Percentiles rank a stretch among this genome's conserved stretches.
phyloP scores from a whole-genome alignment of 2,329 filamentous ascomycete species.

The Aspergillus transmontanensis region DNA sequence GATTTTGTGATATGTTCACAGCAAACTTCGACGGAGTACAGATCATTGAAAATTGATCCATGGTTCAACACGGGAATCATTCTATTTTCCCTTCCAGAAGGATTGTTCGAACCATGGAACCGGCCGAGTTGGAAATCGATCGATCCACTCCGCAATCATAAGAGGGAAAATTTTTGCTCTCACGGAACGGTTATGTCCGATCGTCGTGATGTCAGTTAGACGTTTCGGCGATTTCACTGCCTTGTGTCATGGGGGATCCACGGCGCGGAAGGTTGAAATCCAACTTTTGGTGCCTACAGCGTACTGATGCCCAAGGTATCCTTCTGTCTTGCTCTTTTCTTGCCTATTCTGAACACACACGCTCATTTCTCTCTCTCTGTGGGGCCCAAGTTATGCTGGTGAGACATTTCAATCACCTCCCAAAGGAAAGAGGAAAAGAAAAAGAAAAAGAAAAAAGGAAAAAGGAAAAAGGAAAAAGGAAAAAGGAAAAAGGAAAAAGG shows the following conservation, averaged over 20 bases:
- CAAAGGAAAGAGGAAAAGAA: neutral
- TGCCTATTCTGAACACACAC: neutral
- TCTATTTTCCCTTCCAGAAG: constrained; percentile 16
- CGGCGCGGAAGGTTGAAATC: neutral
- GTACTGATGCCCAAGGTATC: neutral
- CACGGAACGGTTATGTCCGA: constrained; percentile 6
- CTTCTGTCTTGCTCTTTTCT: neutral
- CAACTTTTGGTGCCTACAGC: constrained; percentile 1
- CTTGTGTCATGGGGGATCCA: constrained; percentile 4
- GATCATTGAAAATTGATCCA: constrained; percentile 15
- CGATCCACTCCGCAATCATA: constrained; percentile 9
- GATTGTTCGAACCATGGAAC: constrained; percentile 9
- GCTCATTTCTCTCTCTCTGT: too few relatives aligned
- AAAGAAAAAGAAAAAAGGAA: neutral
- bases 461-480: neutral
- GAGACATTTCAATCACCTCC: neutral
- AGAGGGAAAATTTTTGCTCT: neutral
- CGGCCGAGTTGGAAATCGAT: constrained; percentile 16
- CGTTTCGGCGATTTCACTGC: constrained; percentile 6
- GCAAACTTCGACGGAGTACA: neutral
- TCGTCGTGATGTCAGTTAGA: constrained; percentile 11
- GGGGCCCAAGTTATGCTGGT: neutral
- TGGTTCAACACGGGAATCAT: constrained; percentile 18
- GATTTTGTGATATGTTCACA: neutral
- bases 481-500: too few relatives aligned